A percentile compares a stretch with the other conserved stretches of the same genome.
Evolutionary conservation across 805 yeast species (phyloP).

Genomic region (Scheffersomyces coipomensis): DNA sequence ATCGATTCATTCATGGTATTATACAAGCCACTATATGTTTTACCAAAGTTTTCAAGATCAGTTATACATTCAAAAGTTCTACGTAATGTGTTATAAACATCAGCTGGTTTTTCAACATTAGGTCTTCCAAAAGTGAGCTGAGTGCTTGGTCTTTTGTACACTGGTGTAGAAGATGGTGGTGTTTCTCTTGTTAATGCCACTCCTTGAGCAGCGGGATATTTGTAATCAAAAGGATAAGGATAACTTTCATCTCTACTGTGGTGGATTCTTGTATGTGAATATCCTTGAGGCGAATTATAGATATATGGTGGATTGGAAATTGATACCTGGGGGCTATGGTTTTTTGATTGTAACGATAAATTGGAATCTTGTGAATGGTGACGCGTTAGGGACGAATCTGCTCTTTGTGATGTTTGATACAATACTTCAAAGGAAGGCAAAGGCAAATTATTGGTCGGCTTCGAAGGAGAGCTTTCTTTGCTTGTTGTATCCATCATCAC

Average conservation of each 20-base stretch:
- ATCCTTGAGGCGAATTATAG: too few relatives aligned
- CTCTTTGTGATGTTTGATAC: not conserved
- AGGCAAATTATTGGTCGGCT: not conserved
- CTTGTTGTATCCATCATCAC: conserved; percentile 2
- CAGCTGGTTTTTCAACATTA: not conserved
- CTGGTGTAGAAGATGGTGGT: too few relatives aligned
- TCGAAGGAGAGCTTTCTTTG: not conserved
- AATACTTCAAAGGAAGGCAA: conserved; percentile 2
- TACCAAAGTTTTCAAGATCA: not conserved
- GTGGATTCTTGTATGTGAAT: not conserved
- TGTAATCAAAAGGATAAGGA: not conserved
- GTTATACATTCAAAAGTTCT: not conserved
- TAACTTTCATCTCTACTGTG: not conserved
- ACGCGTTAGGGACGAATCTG: not conserved
- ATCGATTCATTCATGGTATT: not conserved
- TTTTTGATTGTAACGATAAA: conserved; percentile 1
- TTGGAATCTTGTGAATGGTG: conserved; percentile 2
- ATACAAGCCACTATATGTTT: too few relatives aligned
- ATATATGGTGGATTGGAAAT: not conserved
- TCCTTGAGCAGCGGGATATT: too few relatives aligned
- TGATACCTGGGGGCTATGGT: conserved; percentile 4
- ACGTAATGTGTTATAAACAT: not conserved
- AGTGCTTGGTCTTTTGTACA: too few relatives aligned
- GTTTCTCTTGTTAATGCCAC: too few relatives aligned
- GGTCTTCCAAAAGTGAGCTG: too few relatives aligned